Conservation (phyloP, 495 filamentous ascomycete species). For the Penicillium cosmopolitanum region DNA sequence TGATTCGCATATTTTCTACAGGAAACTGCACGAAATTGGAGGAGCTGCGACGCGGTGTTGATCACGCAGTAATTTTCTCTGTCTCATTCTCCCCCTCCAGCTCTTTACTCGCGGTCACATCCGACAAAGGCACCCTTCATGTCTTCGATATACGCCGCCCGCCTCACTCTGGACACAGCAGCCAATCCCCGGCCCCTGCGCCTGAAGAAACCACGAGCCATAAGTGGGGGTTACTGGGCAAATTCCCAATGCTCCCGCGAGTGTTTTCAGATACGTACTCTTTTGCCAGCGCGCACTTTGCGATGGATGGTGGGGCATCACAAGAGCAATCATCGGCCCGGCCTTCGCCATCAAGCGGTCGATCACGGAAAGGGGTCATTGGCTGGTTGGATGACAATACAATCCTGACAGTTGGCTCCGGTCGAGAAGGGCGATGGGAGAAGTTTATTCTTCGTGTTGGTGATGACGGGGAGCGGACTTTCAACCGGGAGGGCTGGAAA, state of each 20-base stretch:
- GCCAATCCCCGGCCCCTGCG: slow-evolving; percentile 36
- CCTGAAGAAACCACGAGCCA: slow-evolving; percentile 56
- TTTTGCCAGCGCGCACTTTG: slow-evolving; percentile 72
- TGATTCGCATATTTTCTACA: slow-evolving; percentile 83
- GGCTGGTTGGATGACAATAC: slow-evolving; percentile 74
- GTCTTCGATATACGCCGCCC: slow-evolving; percentile 76
- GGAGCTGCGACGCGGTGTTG: slow-evolving; percentile 86
- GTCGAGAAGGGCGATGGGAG: slow-evolving; percentile 81
- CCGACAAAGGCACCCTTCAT: slow-evolving; percentile 93
- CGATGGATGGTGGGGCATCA: slow-evolving; percentile 71
- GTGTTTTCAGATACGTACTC: slow-evolving; percentile 87
- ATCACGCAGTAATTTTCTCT: slow-evolving; percentile 84
- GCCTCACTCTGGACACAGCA: slow-evolving; percentile 36
- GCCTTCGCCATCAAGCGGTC: slow-evolving; percentile 50
- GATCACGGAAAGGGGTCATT: slow-evolving; percentile 73
- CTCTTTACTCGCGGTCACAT: slow-evolving; percentile 84
- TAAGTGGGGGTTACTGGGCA: slow-evolving; percentile 81
- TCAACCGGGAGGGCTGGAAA: slow-evolving; percentile 79
- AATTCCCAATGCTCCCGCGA: slow-evolving; percentile 76
- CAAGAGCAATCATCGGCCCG: slow-evolving; percentile 45
- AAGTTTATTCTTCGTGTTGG: slow-evolving; percentile 70
- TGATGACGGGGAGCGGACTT: slow-evolving; percentile 62
- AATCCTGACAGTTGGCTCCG: slow-evolving; percentile 78
- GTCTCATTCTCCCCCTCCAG: slow-evolving; percentile 83
- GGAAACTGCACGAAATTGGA: slow-evolving; percentile 75